Evolutionary conservation across 1,284 basidiomycete species (phyloP).

Genomic region (Puccinia polysora): DNA sequence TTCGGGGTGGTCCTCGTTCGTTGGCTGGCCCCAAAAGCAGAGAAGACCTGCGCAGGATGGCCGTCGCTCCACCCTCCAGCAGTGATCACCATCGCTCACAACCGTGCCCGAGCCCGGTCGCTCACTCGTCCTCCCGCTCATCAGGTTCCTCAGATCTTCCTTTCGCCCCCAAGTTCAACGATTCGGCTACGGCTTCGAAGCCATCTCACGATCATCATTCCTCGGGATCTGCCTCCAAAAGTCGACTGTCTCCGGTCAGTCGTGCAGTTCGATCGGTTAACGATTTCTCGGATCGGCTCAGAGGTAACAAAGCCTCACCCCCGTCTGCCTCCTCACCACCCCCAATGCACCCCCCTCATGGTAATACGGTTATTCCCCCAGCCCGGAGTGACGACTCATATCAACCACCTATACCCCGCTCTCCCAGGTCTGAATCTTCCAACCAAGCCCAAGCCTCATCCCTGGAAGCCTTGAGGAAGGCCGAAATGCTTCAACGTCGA

Average conservation of each 20-base stretch:
- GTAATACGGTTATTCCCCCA: conserved; percentile 28
- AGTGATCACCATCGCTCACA: conserved; percentile 14
- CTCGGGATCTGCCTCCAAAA: conserved; percentile 34
- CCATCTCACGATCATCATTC: conserved; percentile 45
- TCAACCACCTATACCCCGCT: conserved; percentile 46
- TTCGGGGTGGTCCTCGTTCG: conserved; percentile 33
- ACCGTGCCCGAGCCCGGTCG: conserved; percentile 30
- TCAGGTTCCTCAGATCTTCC: conserved; percentile 43
- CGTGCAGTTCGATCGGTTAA: conserved; percentile 44
- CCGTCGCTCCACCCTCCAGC: conserved; percentile 15
- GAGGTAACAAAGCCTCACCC: conserved; percentile 18
- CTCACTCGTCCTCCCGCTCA: conserved; percentile 9
- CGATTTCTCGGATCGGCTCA: conserved; percentile 41
- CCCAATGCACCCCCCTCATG: conserved; percentile 34
- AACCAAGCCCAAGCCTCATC: conserved; percentile 60
- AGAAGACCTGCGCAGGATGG: conserved; percentile 29
- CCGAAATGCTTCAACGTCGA: conserved; percentile 78
- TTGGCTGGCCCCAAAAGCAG: conserved; percentile 24
- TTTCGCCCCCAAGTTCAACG: conserved; percentile 48
- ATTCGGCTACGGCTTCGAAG: conserved; percentile 53
- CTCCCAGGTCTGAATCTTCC: conserved; percentile 37
- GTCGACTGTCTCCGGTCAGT: conserved; percentile 22
- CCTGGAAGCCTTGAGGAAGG: conserved; percentile 78
- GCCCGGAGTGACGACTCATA: conserved; percentile 47
- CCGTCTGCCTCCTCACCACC: conserved; percentile 39